Base-by-base conservation (phyloP, 306 rosid species). In the Delonix regia region DNA sequence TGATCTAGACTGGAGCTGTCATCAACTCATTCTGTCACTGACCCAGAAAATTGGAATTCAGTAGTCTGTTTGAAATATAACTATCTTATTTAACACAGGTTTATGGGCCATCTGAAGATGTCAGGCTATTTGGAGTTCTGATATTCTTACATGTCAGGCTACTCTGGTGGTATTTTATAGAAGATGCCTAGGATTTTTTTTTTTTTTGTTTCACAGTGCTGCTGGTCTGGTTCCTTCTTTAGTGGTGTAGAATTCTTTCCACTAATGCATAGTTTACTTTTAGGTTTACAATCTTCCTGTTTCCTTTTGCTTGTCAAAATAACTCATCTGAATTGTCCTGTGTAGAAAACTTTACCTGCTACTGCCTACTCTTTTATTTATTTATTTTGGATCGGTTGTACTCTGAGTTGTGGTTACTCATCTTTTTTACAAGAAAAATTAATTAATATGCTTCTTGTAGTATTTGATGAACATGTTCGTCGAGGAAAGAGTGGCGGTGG, bases 401-500 rank as follows among this genome's bases (percentile, higher is more conserved):
- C 30, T 44, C 6, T 33, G 41, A 61, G 19, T 55, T 57, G 16
- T 49, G 67, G 73, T 36, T 44, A 12, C 13, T 66, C 41, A 52
- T 39, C 30, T 36, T 47, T 75, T 41, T 57, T 78, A 19, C 36
- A 44, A 42, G 44, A 75, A 19, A 16, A 41, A 64, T 34, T 63
- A 33, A 64, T 38, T 60, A 38, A 25, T 76, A 15, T 62, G 30
- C 74, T 84, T 78, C 41, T 78, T 76, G 83, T 39, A 96, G 99
- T 96, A 25, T 96, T 87, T 75, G 99, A 96, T 74, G 99, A 96
- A 83, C 99, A 96, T 76, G 87, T 89, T 78, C 91, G 92, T 7
- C 97, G 97, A 25, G 95, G 92, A 68, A 93, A 87, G 89, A 68
- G 68, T 81, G 90, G 99, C 34, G 90, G 93, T 25, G 96, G 90